These are phyloP conservation scores for Ascochyta clinopodiicola DNA, from an alignment of 2,329 filamentous ascomycete species.

Conservation along the genomic window DNA sequence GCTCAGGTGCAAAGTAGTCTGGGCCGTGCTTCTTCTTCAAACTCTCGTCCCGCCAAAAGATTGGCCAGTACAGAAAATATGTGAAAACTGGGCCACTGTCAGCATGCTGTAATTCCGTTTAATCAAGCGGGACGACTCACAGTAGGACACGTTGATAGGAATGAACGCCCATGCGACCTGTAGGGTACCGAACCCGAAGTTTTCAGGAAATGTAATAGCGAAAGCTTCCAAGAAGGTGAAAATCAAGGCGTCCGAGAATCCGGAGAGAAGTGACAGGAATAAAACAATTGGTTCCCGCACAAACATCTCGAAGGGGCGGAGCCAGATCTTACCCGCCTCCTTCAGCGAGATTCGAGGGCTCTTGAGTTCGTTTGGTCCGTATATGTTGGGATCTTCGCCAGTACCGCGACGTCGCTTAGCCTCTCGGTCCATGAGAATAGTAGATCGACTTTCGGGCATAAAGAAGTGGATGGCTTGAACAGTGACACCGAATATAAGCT, in stretches of 20 bases:
- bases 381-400: slow-evolving; percentile 65
- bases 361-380: slow-evolving; percentile 73
- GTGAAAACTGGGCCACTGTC: slow-evolving; percentile 53
- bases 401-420: slow-evolving; percentile 74
- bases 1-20: slow-evolving; percentile 62
- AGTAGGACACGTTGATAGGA: slow-evolving; percentile 58
- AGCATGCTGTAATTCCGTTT: no score
- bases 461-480: slow-evolving; percentile 72
- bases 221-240: slow-evolving; percentile 80
- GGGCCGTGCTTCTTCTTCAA: slow-evolving; percentile 44
- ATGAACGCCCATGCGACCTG: slow-evolving; percentile 62
- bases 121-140: no score
- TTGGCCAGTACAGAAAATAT: slow-evolving; percentile 65
- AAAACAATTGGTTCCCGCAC: slow-evolving; percentile 76
- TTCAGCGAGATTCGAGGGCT: slow-evolving; percentile 37
- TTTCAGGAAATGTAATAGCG: slow-evolving; percentile 67
- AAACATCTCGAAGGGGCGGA: slow-evolving; percentile 67
- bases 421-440: slow-evolving; percentile 76
- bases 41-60: slow-evolving; percentile 52
- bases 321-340: slow-evolving; percentile 57
- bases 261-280: slow-evolving; percentile 72
- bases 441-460: slow-evolving; percentile 75
- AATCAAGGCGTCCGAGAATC: slow-evolving; percentile 77
- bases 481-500: slow-evolving; percentile 76
- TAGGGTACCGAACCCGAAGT: slow-evolving; percentile 65